Conservation (phyloP, 2,329 filamentous ascomycete species). For the Claviceps citrina region DNA sequence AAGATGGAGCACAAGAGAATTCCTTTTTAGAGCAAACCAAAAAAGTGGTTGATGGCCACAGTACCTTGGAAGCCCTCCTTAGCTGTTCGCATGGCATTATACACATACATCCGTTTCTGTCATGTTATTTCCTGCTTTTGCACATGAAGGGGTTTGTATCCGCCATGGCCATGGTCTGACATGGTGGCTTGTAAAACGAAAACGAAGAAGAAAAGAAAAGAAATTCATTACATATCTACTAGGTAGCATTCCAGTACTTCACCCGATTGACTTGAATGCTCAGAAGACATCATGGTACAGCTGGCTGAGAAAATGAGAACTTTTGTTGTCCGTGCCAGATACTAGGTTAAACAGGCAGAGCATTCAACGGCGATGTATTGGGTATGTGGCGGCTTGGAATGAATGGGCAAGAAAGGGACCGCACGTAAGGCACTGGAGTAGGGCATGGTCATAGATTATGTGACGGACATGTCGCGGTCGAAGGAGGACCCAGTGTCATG, state of each 20-base stretch:
- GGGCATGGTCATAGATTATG: no score
- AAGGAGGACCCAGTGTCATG: no score
- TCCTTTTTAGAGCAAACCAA: slow-evolving; percentile 3
- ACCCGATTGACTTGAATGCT: no score
- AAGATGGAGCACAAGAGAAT: slow-evolving; percentile 5
- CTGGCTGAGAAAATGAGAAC: no score
- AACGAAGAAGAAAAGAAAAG: neutral
- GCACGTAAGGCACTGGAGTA: no score
- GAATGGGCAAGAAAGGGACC: no score
- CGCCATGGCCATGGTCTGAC: neutral
- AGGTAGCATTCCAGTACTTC: neutral
- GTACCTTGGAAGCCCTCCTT: neutral
- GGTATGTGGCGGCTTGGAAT: no score
- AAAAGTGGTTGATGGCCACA: neutral
- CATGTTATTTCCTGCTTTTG: neutral
- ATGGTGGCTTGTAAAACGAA: neutral
- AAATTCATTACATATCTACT: neutral
- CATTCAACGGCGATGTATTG: no score
- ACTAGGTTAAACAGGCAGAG: no score
- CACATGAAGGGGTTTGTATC: neutral
- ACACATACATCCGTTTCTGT: neutral
- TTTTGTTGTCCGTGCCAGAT: no score
- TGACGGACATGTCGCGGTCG: no score
- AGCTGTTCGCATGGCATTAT: neutral
- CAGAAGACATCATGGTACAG: no score